phyloP scores from a whole-genome alignment of 2,329 filamentous ascomycete species.

The Pseudogymnoascus sp. region DNA sequence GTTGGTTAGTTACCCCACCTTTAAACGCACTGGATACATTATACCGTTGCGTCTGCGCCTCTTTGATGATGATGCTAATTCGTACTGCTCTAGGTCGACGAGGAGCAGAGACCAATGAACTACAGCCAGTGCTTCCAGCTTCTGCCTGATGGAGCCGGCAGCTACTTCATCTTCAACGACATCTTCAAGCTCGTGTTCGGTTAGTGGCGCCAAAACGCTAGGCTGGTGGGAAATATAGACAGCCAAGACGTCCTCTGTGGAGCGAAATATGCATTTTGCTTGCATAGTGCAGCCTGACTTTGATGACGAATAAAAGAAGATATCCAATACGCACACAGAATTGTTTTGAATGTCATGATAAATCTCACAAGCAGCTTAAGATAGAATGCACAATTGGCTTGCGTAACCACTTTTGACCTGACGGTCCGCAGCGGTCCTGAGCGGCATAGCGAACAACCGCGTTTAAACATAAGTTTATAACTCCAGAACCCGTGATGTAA shows the following conservation, averaged over 20 bases:
- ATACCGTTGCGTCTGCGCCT: constrained; percentile 8
- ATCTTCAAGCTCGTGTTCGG: constrained; percentile 84
- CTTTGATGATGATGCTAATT: constrained; percentile 15
- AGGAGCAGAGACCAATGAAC: constrained; percentile 78
- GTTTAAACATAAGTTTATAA: background rate
- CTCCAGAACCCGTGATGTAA: background rate
- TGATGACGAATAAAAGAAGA: constrained; percentile 9
- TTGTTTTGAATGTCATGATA: background rate
- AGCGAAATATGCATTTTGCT: background rate
- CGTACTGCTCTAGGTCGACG: constrained; percentile 61
- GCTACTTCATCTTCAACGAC: constrained; percentile 89
- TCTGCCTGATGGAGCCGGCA: constrained; percentile 55
- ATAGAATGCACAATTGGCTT: background rate
- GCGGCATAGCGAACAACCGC: background rate
- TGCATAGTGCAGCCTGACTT: background rate
- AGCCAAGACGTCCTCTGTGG: constrained; percentile 1
- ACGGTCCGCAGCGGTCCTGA: background rate
- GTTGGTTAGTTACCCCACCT: constrained; percentile 49
- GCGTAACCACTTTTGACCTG: background rate
- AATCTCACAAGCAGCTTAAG: background rate
- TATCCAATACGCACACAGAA: background rate
- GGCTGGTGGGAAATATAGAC: background rate
- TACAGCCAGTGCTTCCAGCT: constrained; percentile 90
- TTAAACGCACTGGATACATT: background rate
- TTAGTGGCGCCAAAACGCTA: constrained; percentile 23